Conservation (phyloP, 768 basidiomycete species). For the Mycena haematopus region DNA sequence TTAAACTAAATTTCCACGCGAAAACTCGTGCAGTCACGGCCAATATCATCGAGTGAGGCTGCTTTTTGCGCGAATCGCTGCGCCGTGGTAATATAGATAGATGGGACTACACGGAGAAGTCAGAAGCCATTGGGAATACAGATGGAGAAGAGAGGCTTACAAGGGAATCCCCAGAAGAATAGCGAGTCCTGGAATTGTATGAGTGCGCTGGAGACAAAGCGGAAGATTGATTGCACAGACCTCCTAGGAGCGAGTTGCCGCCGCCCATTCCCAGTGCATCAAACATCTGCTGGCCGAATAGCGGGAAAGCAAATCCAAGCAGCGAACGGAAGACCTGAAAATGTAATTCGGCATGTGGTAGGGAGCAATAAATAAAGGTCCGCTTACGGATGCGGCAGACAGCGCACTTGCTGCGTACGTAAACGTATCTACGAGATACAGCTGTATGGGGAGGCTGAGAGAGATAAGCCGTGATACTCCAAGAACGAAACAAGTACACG, state of each 20-base stretch:
- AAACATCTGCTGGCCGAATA: constrained; percentile 70
- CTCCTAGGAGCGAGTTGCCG: constrained; percentile 45
- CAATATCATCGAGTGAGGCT: constrained; percentile 21
- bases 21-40: no score
- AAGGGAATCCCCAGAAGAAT: constrained; percentile 63
- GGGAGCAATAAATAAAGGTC: not conserved
- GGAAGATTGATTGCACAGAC: no score
- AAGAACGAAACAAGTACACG: not conserved
- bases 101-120: constrained; percentile 40
- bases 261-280: constrained; percentile 58
- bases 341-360: not conserved
- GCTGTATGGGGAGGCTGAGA: constrained; percentile 61
- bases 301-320: constrained; percentile 68
- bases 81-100: constrained; percentile 51
- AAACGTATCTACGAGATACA: constrained; percentile 75
- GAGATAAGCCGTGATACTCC: constrained; percentile 24
- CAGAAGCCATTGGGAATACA: constrained; percentile 43
- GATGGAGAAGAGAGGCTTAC: constrained; percentile 36
- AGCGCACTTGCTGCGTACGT: constrained; percentile 69
- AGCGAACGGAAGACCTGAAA: constrained; percentile 62
- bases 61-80: constrained; percentile 30
- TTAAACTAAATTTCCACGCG: no score
- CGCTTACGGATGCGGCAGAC: constrained; percentile 61
- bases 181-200: constrained; percentile 37
- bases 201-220: not conserved